These are phyloP conservation scores for Crithidia sp. DNA, from an alignment of 208 protist species.

Conservation along the genomic window DNA sequence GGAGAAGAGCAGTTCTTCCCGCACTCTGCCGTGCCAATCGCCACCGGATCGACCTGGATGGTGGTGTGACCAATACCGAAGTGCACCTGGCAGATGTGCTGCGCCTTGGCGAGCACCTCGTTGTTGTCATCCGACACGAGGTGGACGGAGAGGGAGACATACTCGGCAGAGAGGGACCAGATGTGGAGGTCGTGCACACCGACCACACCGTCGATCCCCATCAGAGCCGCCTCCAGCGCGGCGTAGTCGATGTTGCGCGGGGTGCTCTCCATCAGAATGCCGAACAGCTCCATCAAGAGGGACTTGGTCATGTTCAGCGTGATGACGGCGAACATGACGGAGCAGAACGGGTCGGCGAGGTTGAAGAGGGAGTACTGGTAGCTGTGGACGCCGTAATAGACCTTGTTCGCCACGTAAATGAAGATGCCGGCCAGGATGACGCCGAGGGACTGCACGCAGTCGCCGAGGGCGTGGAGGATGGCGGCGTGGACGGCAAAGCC, in stretches of 20 bases:
- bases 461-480: slow-evolving; percentile 90
- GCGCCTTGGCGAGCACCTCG: slow-evolving; percentile 59
- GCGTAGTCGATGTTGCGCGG: slow-evolving; percentile 71
- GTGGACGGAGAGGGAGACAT: slow-evolving; percentile 81
- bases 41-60: slow-evolving; percentile 86
- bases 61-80: slow-evolving; percentile 89
- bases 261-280: slow-evolving; percentile 91
- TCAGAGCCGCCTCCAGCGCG: slow-evolving; percentile 50
- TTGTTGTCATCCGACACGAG: slow-evolving; percentile 54
- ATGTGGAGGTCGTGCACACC: slow-evolving; percentile 92
- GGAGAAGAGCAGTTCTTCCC: slow-evolving; percentile 30
- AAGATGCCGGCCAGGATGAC: slow-evolving; percentile 85
- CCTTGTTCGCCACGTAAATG: slow-evolving; percentile 77
- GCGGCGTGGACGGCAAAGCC: slow-evolving; percentile 80
- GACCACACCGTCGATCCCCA: slow-evolving; percentile 63
- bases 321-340: slow-evolving; percentile 88
- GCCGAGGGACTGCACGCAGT: slow-evolving; percentile 89
- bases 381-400: slow-evolving; percentile 44
- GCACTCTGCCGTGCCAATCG: slow-evolving; percentile 35
- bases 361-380: slow-evolving; percentile 80
- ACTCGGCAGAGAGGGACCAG: slow-evolving; percentile 88
- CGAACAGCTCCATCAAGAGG: slow-evolving; percentile 73
- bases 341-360: slow-evolving; percentile 87
- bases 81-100: slow-evolving; percentile 54
- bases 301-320: slow-evolving; percentile 86